Evolutionary conservation across 345 rosid species (phyloP), one percentile per base, ranked within the genome.

Genomic region (Dovyalis caffra): DNA sequence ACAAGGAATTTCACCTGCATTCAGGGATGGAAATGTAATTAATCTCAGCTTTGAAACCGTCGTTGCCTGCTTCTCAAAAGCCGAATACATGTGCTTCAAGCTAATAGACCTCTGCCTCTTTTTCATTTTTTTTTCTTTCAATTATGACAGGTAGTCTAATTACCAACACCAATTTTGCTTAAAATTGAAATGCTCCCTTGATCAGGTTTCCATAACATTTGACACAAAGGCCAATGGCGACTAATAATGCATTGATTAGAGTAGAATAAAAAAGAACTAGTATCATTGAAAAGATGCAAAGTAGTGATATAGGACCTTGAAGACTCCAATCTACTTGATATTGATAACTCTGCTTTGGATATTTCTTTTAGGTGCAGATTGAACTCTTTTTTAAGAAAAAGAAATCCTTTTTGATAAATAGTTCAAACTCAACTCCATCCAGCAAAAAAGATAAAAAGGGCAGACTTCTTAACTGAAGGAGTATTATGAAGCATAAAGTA

Each of bases 1-100:
- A 61, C 85, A 87, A 70, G 97, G 95, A 78, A 90, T 90, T 66
- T 93, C 98, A 82, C 98, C 99, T 96, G 89, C 47, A 81, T 68
- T 66, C 43, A 74, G 21, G 73, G 31, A 68, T 68, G 73, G 25
- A 45, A 69, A 74, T 57, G 47, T 69, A 73, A 37, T 73, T 76
- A 73, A 15, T 8, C 45, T 16, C 29, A 65, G 37, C 33, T 53
- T 34, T 31, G 29, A 57, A 49, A 33, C 60, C 18, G 10, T n/a
- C n/a, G n/a, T n/a, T n/a, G n/a, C n/a, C n/a, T n/a, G n/a, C n/a
- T 11, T 62, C 37, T 34, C 57, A 14, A 15, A 35, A 56, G 58
- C 56, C 31, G 28, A 37, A 71, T 20, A 23, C 18, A 60, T 60
- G 37, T 8, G 32, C 66, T 18, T 26, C 35, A 18, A 37, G 23